A percentile compares a stretch with the other conserved stretches of the same genome.
phyloP scores from a whole-genome alignment of 2,329 filamentous ascomycete genomes.

The Raffaelea arxii region DNA sequence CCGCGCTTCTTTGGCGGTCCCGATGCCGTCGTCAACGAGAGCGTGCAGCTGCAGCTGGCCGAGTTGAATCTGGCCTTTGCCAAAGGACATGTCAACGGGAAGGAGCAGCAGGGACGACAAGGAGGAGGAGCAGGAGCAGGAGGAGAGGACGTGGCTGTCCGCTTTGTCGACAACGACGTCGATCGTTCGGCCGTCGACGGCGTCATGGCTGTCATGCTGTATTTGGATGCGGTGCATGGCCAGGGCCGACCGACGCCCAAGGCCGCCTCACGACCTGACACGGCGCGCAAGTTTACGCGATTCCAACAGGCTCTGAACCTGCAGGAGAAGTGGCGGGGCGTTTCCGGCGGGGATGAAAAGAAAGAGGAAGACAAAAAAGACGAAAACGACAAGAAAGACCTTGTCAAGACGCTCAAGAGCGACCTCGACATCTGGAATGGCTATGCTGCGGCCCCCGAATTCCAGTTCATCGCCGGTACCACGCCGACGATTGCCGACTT shows the following conservation, averaged over 20 bases:
- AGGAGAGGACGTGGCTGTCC: conserved; percentile 21
- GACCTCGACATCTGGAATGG: conserved; percentile 32
- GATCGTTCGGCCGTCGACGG: conserved; percentile 37
- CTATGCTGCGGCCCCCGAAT: conserved; percentile 20
- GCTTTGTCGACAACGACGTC: conserved; percentile 46
- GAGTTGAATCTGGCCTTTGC: conserved; percentile 37
- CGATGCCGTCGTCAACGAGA: conserved; percentile 37
- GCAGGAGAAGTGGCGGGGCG: conserved; percentile 27
- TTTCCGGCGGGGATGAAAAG: too few species aligned
- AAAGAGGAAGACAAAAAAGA: conserved; percentile 1
- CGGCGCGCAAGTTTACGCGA: conserved; percentile 27
- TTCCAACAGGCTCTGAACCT: conserved; percentile 33
- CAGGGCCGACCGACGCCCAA: conserved; percentile 13
- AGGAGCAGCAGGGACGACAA: conserved; percentile 16
- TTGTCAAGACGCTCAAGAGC: conserved; percentile 16
- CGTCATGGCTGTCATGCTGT: conserved; percentile 44
- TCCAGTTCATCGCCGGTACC: conserved; percentile 36
- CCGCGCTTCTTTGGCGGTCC: conserved; percentile 40
- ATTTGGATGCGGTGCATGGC: conserved; percentile 48
- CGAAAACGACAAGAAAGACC: neutral
- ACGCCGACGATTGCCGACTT: conserved; percentile 38
- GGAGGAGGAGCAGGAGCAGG: conserved; percentile 4
- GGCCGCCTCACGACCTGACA: conserved; percentile 10
- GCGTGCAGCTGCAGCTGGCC: conserved; percentile 39
- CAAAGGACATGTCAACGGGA: conserved; percentile 29